Conservation (phyloP, 495 filamentous ascomycete genomes). For the Aspergillus sclerotiicarbonarius region DNA sequence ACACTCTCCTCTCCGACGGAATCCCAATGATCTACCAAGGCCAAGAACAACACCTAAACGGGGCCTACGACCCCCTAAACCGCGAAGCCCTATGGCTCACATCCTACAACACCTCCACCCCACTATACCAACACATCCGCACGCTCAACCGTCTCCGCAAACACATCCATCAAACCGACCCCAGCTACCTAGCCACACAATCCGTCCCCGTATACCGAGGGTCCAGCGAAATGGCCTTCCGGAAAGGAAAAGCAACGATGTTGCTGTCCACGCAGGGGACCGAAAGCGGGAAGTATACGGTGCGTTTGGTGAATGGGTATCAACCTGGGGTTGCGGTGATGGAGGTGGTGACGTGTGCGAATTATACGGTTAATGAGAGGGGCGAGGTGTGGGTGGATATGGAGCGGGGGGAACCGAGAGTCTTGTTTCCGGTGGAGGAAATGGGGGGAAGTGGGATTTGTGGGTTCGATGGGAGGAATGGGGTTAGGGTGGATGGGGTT, state of each 20-base stretch:
- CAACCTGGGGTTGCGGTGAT: conserved; percentile 31
- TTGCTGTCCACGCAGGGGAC: conserved; percentile 58
- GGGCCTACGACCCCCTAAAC: conserved; percentile 58
- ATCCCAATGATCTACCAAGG: conserved; percentile 66
- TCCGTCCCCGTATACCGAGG: conserved; percentile 54
- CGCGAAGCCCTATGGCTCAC: conserved; percentile 75
- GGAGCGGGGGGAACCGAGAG: conserved; percentile 48
- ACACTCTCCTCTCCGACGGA: conserved; percentile 67
- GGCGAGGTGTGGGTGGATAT: conserved; percentile 49
- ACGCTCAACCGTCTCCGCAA: conserved; percentile 60
- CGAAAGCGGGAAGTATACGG: conserved; percentile 36
- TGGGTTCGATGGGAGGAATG: conserved; percentile 24
- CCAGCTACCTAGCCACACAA: conserved; percentile 48
- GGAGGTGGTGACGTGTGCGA: conserved; percentile 52
- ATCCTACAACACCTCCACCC: conserved; percentile 54
- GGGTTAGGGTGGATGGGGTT: conserved; percentile 16
- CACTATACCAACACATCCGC: conserved; percentile 60
- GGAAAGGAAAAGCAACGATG: conserved; percentile 64
- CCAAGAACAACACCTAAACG: conserved; percentile 69
- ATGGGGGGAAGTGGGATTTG: conserved; percentile 40
- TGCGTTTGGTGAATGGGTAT: conserved; percentile 45
- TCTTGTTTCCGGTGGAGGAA: conserved; percentile 36
- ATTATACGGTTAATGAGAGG: conserved; percentile 37
- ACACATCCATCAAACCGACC: conserved; percentile 48
- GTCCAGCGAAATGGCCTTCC: conserved; percentile 55